Conservation (phyloP, 2,329 filamentous ascomycete genomes). For the Monosporascus sp. region DNA sequence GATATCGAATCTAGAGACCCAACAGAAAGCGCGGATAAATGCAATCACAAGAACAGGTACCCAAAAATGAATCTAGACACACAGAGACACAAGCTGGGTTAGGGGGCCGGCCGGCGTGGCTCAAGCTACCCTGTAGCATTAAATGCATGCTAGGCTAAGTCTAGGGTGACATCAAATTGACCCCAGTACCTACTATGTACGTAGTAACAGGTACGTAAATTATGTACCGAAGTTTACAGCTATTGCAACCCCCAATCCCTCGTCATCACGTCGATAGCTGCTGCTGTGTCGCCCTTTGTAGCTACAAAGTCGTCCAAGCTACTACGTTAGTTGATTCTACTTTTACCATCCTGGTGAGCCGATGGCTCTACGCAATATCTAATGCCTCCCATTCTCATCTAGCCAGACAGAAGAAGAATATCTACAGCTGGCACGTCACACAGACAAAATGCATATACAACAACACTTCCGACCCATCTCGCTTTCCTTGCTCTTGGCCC, state of each 20-base stretch:
- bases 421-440: not conserved
- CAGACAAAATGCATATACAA: constrained; percentile 17
- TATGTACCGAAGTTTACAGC: not conserved
- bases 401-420: not conserved
- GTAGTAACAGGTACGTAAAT: no score
- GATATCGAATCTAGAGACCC: no score
- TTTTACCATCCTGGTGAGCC: not conserved
- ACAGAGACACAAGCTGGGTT: no score
- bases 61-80: no score
- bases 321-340: not conserved
- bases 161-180: not conserved
- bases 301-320: not conserved
- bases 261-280: not conserved
- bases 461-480: constrained; percentile 15
- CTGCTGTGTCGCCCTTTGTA: not conserved
- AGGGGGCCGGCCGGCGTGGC: no score
- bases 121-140: no score
- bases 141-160: no score
- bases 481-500: constrained; percentile 28
- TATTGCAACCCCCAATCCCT: not conserved
- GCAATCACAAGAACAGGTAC: no score
- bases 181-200: not conserved
- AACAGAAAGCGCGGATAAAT: no score
- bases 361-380: not conserved
- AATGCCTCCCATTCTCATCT: not conserved